Percentiles rank a stretch among this genome's conserved stretches.
Conservation (phyloP, 2,329 filamentous ascomycete species). For the Nemania serpens region DNA sequence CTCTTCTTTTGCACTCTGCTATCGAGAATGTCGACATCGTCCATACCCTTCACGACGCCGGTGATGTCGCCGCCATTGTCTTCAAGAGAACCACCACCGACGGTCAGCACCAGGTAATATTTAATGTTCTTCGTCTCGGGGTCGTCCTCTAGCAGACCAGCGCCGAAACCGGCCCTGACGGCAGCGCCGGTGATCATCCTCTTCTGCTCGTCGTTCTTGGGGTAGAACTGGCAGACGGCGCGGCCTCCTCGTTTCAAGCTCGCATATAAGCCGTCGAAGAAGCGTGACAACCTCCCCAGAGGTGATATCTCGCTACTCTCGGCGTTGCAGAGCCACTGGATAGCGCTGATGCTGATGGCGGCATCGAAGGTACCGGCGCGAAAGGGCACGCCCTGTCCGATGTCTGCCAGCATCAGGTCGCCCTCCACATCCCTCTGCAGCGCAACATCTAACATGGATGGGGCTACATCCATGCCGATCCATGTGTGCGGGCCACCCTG, state of each 20-base stretch:
- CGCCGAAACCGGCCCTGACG: conserved; percentile 92
- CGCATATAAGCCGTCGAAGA: conserved; percentile 92
- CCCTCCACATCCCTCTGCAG: conserved; percentile 91
- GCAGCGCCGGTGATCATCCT: conserved; percentile 91
- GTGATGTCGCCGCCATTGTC: conserved; percentile 78
- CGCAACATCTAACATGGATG: conserved; percentile 95
- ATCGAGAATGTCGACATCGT: conserved; percentile 82
- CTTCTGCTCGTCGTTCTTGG: conserved; percentile 90
- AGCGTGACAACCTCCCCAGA: conserved; percentile 75
- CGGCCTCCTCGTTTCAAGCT: conserved; percentile 80
- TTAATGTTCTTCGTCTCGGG: conserved; percentile 96
- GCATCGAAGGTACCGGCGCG: conserved; percentile 91
- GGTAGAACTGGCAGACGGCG: conserved; percentile 97
- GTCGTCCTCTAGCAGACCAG: conserved; percentile 93
- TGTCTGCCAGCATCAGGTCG: conserved; percentile 91
- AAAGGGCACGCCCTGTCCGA: conserved; percentile 94
- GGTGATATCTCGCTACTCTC: conserved; percentile 85
- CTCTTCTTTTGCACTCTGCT: conserved; percentile 58
- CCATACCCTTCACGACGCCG: conserved; percentile 85
- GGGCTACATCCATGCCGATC: conserved; percentile 96
- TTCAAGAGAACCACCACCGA: conserved; percentile 64
- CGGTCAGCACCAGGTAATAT: conserved; percentile 92
- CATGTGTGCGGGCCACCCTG: conserved; percentile 88
- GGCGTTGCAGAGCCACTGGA: conserved; percentile 99
- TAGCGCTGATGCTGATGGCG: conserved; percentile 89